Conservation (phyloP, 768 basidiomycete genomes). For the Dacryopinax primogenitus region DNA sequence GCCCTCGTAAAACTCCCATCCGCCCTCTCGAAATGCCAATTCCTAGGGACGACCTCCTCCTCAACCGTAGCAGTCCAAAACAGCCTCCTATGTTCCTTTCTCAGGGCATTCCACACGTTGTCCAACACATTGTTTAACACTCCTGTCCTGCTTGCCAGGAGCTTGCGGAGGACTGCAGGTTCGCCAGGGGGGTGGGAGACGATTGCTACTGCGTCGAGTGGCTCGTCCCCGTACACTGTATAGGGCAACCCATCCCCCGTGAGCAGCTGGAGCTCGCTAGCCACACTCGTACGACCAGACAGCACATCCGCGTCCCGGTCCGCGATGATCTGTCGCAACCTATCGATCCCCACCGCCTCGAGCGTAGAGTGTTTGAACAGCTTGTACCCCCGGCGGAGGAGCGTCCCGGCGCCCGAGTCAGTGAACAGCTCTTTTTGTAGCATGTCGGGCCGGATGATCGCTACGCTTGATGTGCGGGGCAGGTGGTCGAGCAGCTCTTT, state of each 20-base stretch:
- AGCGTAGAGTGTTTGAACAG: constrained; percentile 79
- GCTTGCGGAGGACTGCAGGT: constrained; percentile 81
- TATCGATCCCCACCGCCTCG: constrained; percentile 78
- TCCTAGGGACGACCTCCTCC: constrained; percentile 68
- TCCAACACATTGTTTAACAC: constrained; percentile 90
- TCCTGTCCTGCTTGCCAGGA: constrained; percentile 76
- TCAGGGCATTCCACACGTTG: constrained; percentile 94
- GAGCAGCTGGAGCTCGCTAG: constrained; percentile 71
- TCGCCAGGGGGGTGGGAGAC: constrained; percentile 85
- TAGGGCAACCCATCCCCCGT: constrained; percentile 55
- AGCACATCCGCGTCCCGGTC: constrained; percentile 91
- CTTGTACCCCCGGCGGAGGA: constrained; percentile 96
- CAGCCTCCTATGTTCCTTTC: constrained; percentile 80
- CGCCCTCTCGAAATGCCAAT: constrained; percentile 98
- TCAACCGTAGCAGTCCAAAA: constrained; percentile 98
- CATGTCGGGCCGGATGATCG: constrained; percentile 84
- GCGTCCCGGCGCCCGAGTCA: constrained; percentile 92
- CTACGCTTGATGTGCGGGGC: constrained; percentile 94
- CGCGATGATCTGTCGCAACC: constrained; percentile 86
- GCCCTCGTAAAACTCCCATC: constrained; percentile 95
- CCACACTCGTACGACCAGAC: constrained; percentile 68
- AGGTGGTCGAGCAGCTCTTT: constrained; percentile 97
- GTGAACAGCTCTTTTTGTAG: constrained; percentile 98
- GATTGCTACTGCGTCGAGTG: constrained; percentile 86
- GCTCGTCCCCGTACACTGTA: constrained; percentile 97